Percentiles rank a stretch among this genome's conserved stretches.
phyloP scores from a whole-genome alignment of 208 protist genomes.

The Leishmania guyanensis region DNA sequence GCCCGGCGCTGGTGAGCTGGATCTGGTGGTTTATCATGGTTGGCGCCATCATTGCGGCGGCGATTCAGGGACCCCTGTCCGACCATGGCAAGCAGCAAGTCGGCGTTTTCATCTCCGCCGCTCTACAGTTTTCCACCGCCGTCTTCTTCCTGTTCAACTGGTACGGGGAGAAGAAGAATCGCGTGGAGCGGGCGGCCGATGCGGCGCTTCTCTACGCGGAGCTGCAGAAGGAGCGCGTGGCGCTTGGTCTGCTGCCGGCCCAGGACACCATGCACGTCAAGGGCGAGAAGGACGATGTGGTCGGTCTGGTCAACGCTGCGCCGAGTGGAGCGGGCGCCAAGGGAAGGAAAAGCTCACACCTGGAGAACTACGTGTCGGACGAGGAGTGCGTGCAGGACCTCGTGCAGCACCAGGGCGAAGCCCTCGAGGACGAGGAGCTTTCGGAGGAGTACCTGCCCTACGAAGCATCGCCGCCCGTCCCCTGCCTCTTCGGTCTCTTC shows the following conservation, averaged over 20 bases:
- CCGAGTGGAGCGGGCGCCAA: background rate
- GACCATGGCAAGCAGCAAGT: constrained; percentile 48
- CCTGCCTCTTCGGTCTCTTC: constrained; percentile 42
- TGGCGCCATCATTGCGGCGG: constrained; percentile 45
- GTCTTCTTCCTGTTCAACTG: constrained; percentile 69
- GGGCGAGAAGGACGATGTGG: background rate
- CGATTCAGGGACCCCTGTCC: constrained; percentile 60
- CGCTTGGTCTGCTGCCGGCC: constrained; percentile 34
- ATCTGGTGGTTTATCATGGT: constrained; percentile 65
- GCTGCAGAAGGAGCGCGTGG: constrained; percentile 33
- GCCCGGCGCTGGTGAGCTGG: constrained; percentile 62
- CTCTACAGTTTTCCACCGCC: constrained; percentile 48
- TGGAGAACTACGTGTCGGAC: constrained; percentile 6
- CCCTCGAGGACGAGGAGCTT: constrained; percentile 7
- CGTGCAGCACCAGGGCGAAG: background rate
- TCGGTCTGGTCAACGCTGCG: background rate
- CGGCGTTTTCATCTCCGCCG: constrained; percentile 59
- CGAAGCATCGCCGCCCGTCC: constrained; percentile 22
- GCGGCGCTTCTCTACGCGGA: constrained; percentile 32
- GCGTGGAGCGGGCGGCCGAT: constrained; percentile 51
- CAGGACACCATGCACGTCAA: constrained; percentile 25
- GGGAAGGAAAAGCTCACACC: constrained; percentile 8
- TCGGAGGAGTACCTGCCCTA: constrained; percentile 5
- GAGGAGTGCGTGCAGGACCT: background rate
- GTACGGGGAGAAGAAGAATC: constrained; percentile 69